Conservation (phyloP, 2,329 filamentous ascomycete species). For the Clonostachys solani region DNA sequence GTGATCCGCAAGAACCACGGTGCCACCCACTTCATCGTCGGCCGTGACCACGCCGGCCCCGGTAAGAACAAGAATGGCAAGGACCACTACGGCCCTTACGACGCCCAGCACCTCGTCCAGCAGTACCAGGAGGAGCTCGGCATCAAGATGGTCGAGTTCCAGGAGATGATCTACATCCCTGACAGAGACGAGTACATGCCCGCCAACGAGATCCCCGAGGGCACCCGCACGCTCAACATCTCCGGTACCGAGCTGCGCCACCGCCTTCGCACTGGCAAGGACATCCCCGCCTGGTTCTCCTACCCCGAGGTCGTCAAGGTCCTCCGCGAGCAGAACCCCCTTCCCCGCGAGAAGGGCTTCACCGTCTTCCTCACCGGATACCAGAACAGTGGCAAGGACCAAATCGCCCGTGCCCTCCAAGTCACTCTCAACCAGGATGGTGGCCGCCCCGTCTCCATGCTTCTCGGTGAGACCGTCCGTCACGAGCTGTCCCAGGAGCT, state of each 20-base stretch:
- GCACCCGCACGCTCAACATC: constrained; percentile 83
- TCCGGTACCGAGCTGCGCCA: constrained; percentile 87
- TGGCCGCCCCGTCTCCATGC: constrained; percentile 87
- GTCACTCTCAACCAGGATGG: constrained; percentile 98
- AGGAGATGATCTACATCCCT: constrained; percentile 98
- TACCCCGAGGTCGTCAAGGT: constrained; percentile 98
- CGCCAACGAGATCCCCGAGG: constrained; percentile 81
- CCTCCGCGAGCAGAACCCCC: constrained; percentile 91
- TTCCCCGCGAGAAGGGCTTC: constrained; percentile 89
- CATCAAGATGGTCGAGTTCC: constrained; percentile 98
- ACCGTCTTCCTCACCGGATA: constrained; percentile 97
- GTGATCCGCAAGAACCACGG: constrained; percentile 99
- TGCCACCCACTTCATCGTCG: constrained; percentile 98
- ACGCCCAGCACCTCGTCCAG: constrained; percentile 93
- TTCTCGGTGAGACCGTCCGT: constrained; percentile 93
- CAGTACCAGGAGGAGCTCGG: constrained; percentile 95
- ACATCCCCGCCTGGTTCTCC: constrained; percentile 98
- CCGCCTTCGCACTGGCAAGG: constrained; percentile 83
- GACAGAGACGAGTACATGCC: constrained; percentile 96
- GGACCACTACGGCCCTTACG: constrained; percentile 98
- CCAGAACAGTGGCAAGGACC: constrained; percentile 95
- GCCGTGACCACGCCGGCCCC: constrained; percentile 94
- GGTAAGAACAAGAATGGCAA: constrained; percentile 97
- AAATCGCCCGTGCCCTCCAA: constrained; percentile 91
- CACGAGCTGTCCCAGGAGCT: constrained; percentile 91